Percentiles rank a stretch among this genome's conserved stretches.
phyloP scores from a whole-genome alignment of 139 green algal genomes.

The Chlamydomonas applanata region DNA sequence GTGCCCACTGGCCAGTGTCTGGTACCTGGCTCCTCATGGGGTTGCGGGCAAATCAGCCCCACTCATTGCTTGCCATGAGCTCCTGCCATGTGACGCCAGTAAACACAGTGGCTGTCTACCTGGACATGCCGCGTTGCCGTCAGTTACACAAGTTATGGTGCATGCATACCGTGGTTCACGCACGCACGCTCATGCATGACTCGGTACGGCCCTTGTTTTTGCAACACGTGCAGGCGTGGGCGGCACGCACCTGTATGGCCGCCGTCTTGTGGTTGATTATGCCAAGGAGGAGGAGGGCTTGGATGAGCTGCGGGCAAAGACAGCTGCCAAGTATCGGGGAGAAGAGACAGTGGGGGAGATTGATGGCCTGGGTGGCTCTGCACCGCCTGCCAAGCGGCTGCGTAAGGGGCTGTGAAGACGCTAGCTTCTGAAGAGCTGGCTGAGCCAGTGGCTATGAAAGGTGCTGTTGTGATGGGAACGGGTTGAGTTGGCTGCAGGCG shows the following conservation, averaged over 20 bases:
- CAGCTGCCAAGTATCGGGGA: constrained; percentile 53
- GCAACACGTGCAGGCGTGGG: constrained; percentile 47
- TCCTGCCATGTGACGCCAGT: too few species aligned
- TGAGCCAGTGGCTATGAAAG: too few species aligned
- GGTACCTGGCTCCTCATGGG: too few species aligned
- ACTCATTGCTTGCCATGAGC: too few species aligned
- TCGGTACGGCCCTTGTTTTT: not conserved
- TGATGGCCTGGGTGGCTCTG: not conserved
- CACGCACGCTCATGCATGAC: not conserved
- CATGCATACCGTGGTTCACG: not conserved
- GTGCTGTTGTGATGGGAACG: too few species aligned
- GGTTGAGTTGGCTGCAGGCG: too few species aligned
- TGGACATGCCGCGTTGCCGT: not conserved
- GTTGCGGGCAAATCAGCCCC: too few species aligned
- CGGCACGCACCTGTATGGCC: constrained; percentile 91
- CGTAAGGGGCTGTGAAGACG: constrained; percentile 7
- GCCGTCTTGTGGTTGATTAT: constrained; percentile 87
- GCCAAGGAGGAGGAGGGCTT: constrained; percentile 75
- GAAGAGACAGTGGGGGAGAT: constrained; percentile 15
- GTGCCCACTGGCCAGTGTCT: too few species aligned
- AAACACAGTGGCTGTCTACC: too few species aligned
- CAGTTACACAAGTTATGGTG: not conserved
- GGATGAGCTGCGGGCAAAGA: constrained; percentile 77
- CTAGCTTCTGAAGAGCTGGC: not conserved
- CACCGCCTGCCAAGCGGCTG: constrained; percentile 29